Conservation (phyloP, 2,329 filamentous ascomycete species). For the Epichloe bromicola region DNA sequence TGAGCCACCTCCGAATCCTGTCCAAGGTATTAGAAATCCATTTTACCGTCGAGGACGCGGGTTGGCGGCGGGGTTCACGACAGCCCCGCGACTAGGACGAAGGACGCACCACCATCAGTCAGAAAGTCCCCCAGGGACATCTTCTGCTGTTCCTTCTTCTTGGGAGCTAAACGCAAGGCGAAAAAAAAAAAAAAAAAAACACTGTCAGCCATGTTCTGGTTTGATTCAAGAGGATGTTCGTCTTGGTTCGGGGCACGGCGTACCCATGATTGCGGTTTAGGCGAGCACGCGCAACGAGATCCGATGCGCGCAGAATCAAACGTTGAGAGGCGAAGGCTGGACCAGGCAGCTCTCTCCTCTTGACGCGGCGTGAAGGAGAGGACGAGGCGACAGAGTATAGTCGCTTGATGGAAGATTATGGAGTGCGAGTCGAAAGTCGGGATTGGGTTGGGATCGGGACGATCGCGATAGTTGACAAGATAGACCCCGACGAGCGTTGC, state of each 20-base stretch:
- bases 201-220: conserved; percentile 1
- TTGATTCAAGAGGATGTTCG: neutral
- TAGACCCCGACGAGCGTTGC: conserved; percentile 26
- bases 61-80: conserved; percentile 12
- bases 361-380: conserved; percentile 7
- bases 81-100: conserved; percentile 10
- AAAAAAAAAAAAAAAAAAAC: neutral
- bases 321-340: conserved; percentile 13
- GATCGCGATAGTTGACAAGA: conserved; percentile 12
- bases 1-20: conserved; percentile 53
- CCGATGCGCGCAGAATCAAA: conserved; percentile 25
- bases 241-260: conserved; percentile 14
- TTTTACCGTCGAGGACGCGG: conserved; percentile 9
- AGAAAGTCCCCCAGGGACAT: conserved; percentile 97
- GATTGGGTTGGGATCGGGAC: conserved; percentile 9
- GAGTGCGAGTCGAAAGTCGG: conserved; percentile 3
- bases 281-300: conserved; percentile 34
- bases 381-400: conserved; percentile 4
- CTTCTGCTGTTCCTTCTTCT: conserved; percentile 90
- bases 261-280: conserved; percentile 49
- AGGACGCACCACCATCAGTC: conserved; percentile 66
- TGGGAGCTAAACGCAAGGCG: conserved; percentile 63
- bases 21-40: neutral
- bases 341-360: conserved; percentile 16
- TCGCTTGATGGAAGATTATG: neutral